A percentile compares a stretch with the other conserved stretches of the same genome.
Conservation (phyloP, 2,329 filamentous ascomycete species). For the Pyricularia sp. region DNA sequence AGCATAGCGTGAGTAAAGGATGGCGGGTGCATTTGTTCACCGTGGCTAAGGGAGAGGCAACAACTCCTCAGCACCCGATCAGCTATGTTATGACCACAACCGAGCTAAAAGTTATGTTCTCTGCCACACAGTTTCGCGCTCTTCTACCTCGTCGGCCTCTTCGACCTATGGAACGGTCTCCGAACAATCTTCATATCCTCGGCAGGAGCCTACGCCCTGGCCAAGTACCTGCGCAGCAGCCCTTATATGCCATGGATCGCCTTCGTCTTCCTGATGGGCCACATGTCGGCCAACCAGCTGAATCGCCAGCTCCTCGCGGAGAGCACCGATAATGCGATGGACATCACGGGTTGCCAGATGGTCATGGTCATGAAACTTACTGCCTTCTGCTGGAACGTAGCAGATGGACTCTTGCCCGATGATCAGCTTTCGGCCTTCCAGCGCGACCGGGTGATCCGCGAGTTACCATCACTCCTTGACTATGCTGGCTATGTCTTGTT, state of each 20-base stretch:
- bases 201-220: conserved; percentile 68
- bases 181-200: conserved; percentile 70
- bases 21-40: background rate
- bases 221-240: conserved; percentile 62
- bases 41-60: background rate
- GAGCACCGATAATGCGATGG: conserved; percentile 51
- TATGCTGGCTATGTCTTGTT: conserved; percentile 88
- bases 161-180: conserved; percentile 78
- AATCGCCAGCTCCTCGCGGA: conserved; percentile 50
- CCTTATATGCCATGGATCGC: conserved; percentile 97
- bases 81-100: background rate
- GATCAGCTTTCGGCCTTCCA: conserved; percentile 77
- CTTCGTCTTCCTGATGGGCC: conserved; percentile 87
- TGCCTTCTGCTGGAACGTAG: conserved; percentile 96
- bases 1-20: conserved; percentile 50
- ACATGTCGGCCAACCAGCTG: conserved; percentile 87
- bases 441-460: conserved; percentile 62
- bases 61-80: conserved; percentile 1
- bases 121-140: conserved; percentile 47
- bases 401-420: conserved; percentile 72
- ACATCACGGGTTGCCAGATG: conserved; percentile 96
- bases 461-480: conserved; percentile 66
- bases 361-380: conserved; percentile 95
- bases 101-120: background rate
- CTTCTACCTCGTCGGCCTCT: conserved; percentile 89